Evolutionary conservation across 148 eudicot genomes (phyloP).

Genomic region (Heliamphora exappendiculata): DNA sequence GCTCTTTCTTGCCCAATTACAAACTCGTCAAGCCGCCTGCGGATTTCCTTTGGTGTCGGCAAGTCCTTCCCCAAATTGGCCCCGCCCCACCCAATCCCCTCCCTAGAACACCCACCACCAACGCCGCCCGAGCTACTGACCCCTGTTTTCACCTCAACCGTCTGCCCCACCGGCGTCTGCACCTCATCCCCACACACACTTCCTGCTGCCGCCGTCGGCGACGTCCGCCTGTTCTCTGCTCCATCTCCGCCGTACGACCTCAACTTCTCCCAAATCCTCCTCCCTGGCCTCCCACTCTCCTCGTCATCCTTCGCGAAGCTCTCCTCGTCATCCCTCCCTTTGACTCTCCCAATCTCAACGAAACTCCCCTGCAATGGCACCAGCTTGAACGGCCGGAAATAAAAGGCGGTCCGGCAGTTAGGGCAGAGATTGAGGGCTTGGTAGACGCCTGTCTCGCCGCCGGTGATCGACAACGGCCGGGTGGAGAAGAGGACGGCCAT

Average conservation of each 20-base stretch:
- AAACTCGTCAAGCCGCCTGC: constrained; percentile 60
- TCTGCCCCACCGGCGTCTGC: neutral
- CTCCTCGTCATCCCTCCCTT: constrained; percentile 19
- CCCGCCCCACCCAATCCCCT: constrained; percentile 37
- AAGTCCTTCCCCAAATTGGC: constrained; percentile 51
- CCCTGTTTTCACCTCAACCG: constrained; percentile 11
- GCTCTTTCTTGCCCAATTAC: constrained; percentile 83
- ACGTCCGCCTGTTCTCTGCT: neutral
- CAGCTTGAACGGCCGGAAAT: constrained; percentile 66
- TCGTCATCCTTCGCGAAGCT: constrained; percentile 21
- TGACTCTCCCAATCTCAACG: constrained; percentile 71
- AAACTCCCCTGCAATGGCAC: constrained; percentile 77
- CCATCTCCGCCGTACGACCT: constrained; percentile 53
- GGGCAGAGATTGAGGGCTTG: constrained; percentile 79
- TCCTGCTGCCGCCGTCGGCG: too few relatives aligned
- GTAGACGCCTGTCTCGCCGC: constrained; percentile 43
- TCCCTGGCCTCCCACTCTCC: constrained; percentile 20
- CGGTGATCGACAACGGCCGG: constrained; percentile 63
- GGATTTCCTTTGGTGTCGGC: constrained; percentile 79
- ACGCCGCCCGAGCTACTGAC: constrained; percentile 2
- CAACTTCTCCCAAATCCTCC: constrained; percentile 76
- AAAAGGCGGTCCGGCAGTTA: constrained; percentile 64
- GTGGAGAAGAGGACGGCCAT: constrained; percentile 78
- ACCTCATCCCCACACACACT: neutral
- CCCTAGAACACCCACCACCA: constrained; percentile 18